Base-by-base conservation (phyloP, 1,139 yeast species). In the Blastobotrys apis region DNA sequence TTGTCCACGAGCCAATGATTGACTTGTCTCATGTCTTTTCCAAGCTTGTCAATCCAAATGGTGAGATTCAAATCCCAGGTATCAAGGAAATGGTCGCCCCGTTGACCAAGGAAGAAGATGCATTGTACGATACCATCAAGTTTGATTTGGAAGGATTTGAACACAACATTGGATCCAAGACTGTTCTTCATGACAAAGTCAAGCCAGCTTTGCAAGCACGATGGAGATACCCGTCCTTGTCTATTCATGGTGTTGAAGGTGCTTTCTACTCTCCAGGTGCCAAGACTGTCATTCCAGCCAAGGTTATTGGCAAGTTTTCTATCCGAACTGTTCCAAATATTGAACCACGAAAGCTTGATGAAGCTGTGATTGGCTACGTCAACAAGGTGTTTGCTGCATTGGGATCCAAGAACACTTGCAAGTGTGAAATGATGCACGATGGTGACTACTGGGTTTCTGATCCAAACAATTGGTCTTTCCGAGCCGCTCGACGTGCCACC, bases 161-260 rank as follows among this genome's bases (percentile, higher is more conserved):
- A 64, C 80, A 80, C 33, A 95, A 97, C 41, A 72, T 92, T 31
- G 97, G 97, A 43, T 82, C 96, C 19, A 65, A 84, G 53, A 88
- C 97, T 37, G 78, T 88, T 33, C 73, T 90, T 51, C 83, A 83
- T 68, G 75, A 79, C 52, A 75, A 76, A 63, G 86, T 87, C 67
- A 81, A 86, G 69, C 82, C 85, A 66, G 84, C 90, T 54, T 78
- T 92, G 62, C 92, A 88, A 83, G 97, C 92, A 68, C 83, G 98
- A 76, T 92, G 98, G 98, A 83, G 98, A 76, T 87, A 74, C 71
- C 97, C 99, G 49, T 88, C 98, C 16, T 75, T 92, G 61, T 88
- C 97, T 4, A 69, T 92, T 53, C 99, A 92, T 68, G 99, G 99
- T 56, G 78, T 92, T 50, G 98, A 92, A 69, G 98, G 98, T 53